These are phyloP conservation scores for Rauvolfia tetraphylla DNA, from an alignment of 257 asterid species.

Conservation along the genomic window DNA sequence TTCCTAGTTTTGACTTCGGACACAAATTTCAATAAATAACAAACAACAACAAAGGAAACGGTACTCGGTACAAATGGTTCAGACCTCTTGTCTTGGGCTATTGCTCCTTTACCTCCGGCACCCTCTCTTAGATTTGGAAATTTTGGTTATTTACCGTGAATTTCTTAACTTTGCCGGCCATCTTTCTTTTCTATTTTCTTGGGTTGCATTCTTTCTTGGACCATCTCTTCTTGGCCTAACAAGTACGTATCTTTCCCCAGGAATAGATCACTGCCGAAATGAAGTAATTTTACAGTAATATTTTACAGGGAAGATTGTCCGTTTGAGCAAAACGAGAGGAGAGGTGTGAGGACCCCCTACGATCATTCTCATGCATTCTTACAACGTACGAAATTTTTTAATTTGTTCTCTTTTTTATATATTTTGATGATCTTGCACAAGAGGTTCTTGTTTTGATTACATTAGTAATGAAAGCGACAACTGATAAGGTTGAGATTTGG, in stretches of 20 bases:
- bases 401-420: background rate
- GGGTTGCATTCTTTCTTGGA: background rate
- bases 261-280: background rate
- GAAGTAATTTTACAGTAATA: background rate
- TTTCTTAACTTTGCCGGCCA: background rate
- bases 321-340: background rate
- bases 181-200: background rate
- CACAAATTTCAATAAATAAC: background rate
- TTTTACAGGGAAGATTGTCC: background rate
- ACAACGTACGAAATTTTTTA: background rate
- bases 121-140: background rate
- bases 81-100: background rate
- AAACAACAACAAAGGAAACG: background rate
- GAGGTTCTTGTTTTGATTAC: background rate
- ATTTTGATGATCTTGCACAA: background rate
- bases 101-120: background rate
- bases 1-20: constrained; percentile 14
- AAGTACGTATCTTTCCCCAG: background rate
- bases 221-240: background rate
- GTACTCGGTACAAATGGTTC: constrained; percentile 3
- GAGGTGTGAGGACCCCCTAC: background rate
- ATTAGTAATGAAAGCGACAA: background rate
- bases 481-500: background rate
- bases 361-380: background rate
- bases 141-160: background rate